Base-by-base conservation (phyloP, 345 rosid genomes). In the Syzygium grande region DNA sequence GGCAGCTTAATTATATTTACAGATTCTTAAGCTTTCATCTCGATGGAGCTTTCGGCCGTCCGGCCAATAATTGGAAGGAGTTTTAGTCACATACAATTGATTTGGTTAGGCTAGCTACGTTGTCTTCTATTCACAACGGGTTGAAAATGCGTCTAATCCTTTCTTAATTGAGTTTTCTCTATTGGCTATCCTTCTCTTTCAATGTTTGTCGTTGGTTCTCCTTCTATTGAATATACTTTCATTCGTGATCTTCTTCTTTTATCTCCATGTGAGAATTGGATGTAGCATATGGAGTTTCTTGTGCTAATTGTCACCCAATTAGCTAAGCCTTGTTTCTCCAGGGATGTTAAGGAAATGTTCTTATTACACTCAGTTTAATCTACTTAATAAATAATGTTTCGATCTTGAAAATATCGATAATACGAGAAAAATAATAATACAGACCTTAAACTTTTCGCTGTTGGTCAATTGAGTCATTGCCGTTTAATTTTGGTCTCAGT, bases 41-140 rank as follows among this genome's bases (percentile, higher is more conserved):
- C 6, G n/a, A 25, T 58, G 29, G 65, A 58, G 29, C 65, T 58
- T 27, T 55, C 92, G 85, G 92, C 92, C 92, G 89, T 91, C 94
- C 52, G 91, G 93, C 12, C 93, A 92, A 85, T 94, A 93, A 84
- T 92, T 92, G 91, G 90, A 87, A 88, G 94, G 91, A 91, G 90
- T 93, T 94, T 91, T 95, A 94, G 85, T 92, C 88, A 94, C 53
- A 87, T 92, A 95, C 85, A 93, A 52, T 14, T 55, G 59, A 22
- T 55, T 88, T 9, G 96, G 94, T 59, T 94, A 88, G 54, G 90
- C 91, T 55, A 94, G 9, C 53, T 52, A 14, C 54, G 6, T 52
- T 6, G 15, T 52, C 54, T 14, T 15, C 17, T 52, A 52, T 52
- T 52, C 54, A 14, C 17, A 52, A 13, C 54, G 17, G 3, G 59